These are phyloP conservation scores for Penicillium silybi DNA, from an alignment of 495 filamentous ascomycete species.

Conservation along the genomic window DNA sequence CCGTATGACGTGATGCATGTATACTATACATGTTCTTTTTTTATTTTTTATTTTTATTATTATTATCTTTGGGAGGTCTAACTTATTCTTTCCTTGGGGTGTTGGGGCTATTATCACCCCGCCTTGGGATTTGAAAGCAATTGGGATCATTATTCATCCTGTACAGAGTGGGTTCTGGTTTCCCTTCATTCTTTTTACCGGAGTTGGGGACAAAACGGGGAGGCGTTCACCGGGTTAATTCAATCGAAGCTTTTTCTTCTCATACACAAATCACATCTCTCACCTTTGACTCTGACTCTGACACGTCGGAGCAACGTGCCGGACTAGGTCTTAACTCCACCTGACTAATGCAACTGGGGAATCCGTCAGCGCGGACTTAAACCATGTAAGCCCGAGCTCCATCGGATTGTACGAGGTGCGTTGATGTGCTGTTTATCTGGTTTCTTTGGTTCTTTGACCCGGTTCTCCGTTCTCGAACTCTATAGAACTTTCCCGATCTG, in stretches of 20 bases:
- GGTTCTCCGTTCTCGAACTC: neutral
- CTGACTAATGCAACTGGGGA: conserved; percentile 17
- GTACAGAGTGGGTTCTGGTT: conserved; percentile 22
- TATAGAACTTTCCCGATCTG: no score
- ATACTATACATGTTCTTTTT: conserved; percentile 31
- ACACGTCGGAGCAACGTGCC: conserved; percentile 10
- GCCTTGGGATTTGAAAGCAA: conserved; percentile 8
- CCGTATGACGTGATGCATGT: conserved; percentile 40
- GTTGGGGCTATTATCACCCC: conserved; percentile 19
- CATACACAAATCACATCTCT: neutral
- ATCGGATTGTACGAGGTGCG: neutral
- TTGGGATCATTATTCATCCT: conserved; percentile 19
- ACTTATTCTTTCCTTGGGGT: no score
- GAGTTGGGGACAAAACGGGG: conserved; percentile 10
- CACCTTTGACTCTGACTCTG: neutral
- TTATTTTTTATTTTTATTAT: conserved; percentile 9
- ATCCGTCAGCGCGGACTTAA: conserved; percentile 12
- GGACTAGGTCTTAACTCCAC: conserved; percentile 5
- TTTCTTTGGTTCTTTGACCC: neutral
- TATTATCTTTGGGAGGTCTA: conserved; percentile 3
- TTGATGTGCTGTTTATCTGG: no score
- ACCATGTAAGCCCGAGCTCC: neutral
- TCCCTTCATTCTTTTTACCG: neutral
- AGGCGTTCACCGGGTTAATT: neutral
- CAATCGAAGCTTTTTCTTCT: neutral